Conservation (phyloP, 2,329 filamentous ascomycete genomes). For the Furcasterigmium furcatum region DNA sequence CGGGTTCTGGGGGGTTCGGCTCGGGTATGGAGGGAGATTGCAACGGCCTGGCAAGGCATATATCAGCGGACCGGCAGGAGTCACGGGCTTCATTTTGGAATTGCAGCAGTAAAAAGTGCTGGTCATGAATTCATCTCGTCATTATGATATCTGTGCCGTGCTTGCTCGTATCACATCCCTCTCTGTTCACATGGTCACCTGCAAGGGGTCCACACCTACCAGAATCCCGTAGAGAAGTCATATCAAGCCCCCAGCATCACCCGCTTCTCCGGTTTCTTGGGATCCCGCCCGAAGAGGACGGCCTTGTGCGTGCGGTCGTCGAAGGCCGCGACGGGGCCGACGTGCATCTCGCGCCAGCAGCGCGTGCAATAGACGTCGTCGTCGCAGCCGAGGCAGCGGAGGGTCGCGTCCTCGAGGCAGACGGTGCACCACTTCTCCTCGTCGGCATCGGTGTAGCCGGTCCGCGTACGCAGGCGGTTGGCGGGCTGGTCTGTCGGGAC, state of each 20-base stretch:
- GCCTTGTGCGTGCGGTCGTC: conserved; percentile 70
- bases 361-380: conserved; percentile 69
- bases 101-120: too few species aligned
- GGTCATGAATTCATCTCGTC: too few species aligned
- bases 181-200: background rate
- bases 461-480: conserved; percentile 33
- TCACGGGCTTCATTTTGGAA: too few species aligned
- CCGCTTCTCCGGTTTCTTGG: conserved; percentile 24
- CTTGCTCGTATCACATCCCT: background rate
- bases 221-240: background rate
- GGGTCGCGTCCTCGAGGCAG: conserved; percentile 73
- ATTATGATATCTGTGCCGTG: too few species aligned
- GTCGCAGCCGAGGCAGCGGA: conserved; percentile 71
- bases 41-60: too few species aligned
- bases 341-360: conserved; percentile 82
- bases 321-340: conserved; percentile 63
- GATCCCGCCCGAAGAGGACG: conserved; percentile 49
- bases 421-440: conserved; percentile 77
- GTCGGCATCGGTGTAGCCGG: conserved; percentile 64
- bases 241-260: conserved; percentile 30
- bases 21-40: too few species aligned
- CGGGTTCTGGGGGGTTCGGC: background rate
- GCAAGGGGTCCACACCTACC: background rate
- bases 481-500: conserved; percentile 47
- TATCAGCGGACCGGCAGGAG: too few species aligned